These are phyloP conservation scores for Xylariaceae sp. DNA, from an alignment of 2,329 filamentous ascomycete species.

Conservation along the genomic window DNA sequence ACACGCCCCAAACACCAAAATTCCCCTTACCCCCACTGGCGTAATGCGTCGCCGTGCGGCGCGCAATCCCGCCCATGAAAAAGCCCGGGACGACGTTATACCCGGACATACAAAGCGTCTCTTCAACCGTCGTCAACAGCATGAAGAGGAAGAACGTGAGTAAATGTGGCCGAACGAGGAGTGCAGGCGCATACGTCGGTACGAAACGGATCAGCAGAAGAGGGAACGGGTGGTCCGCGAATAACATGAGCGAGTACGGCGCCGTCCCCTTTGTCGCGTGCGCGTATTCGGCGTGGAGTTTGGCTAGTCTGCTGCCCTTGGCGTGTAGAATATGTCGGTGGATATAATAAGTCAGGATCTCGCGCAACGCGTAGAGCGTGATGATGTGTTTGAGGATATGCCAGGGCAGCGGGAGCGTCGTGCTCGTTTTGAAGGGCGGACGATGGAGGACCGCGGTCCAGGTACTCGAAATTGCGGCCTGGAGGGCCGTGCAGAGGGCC, in stretches of 20 bases:
- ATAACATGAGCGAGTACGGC: conserved; percentile 56
- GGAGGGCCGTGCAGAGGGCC: conserved; percentile 38
- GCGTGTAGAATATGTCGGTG: conserved; percentile 67
- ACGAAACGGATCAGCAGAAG: conserved; percentile 59
- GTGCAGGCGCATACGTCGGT: conserved; percentile 60
- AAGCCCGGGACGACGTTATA: conserved; percentile 56
- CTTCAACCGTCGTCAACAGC: conserved; percentile 58
- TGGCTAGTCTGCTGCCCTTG: conserved; percentile 33
- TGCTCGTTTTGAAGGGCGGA: conserved; percentile 44
- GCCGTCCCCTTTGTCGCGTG: conserved; percentile 50
- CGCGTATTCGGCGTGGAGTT: conserved; percentile 41
- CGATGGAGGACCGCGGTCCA: conserved; percentile 33
- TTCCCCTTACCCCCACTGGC: conserved; percentile 52
- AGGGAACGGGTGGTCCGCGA: conserved; percentile 63
- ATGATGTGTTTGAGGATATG: conserved; percentile 46
- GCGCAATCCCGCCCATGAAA: conserved; percentile 46
- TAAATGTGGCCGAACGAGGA: conserved; percentile 62
- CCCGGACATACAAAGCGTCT: conserved; percentile 61
- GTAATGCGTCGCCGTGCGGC: conserved; percentile 49
- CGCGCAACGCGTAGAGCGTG: conserved; percentile 41
- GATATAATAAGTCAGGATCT: conserved; percentile 65
- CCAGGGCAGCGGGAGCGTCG: conserved; percentile 49
- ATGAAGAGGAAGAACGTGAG: conserved; percentile 66
- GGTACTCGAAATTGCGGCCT: conserved; percentile 39
- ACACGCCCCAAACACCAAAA: conserved; percentile 55